Base-by-base conservation (phyloP, 805 yeast genomes). In the Pichia ethanolica region DNA sequence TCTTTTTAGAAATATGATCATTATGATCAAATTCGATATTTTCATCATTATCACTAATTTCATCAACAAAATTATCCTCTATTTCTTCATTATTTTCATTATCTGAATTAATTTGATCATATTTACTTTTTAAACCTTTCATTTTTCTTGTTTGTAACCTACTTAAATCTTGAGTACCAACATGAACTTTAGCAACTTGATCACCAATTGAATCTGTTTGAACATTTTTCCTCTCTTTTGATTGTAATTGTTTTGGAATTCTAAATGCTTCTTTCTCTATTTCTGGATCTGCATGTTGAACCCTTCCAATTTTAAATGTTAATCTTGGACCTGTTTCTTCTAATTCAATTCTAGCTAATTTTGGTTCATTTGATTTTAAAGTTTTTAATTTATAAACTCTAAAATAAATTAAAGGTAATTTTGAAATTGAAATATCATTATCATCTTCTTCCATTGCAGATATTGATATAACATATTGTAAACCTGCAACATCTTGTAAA, bases 241-340 rank as follows among this genome's bases (percentile, higher is more conserved):
- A 79, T 62, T 83, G 87, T 59, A 89, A 73, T 72, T 87, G 91
- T 68, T 75, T 87, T 52, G 97, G 89, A 63, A 74, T 79, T 72
- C 77, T 79, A 71, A 75, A 61, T 12, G 99, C 98, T 64, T 89
- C 97, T 70, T 84, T 89, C 70, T 84, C 93, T 72, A 88, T 74
- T 61, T 91, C 98, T 39, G 95, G 84, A 47, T 85, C 78, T 47
- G 97, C 86, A 14, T 78, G 72, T 59, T 83, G 84, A 58, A 83
- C 78, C 71, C 99, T 81, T 44, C 99, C 99, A 50, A 93, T 76
- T 59, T 83, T 82, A 71, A 93, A 91, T 66, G 91, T 97, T 52
- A 93, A 75, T 61, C 99, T 79, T 53, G 99, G 99, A 0, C 99
- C 99, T 54, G 88, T 83, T 68, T 93, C 99, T 49, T 86, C 93